Evolutionary conservation across 2,329 filamentous ascomycete genomes (phyloP), one percentile per base, ranked within the genome.

Genomic region (Fusarium hainanense): DNA sequence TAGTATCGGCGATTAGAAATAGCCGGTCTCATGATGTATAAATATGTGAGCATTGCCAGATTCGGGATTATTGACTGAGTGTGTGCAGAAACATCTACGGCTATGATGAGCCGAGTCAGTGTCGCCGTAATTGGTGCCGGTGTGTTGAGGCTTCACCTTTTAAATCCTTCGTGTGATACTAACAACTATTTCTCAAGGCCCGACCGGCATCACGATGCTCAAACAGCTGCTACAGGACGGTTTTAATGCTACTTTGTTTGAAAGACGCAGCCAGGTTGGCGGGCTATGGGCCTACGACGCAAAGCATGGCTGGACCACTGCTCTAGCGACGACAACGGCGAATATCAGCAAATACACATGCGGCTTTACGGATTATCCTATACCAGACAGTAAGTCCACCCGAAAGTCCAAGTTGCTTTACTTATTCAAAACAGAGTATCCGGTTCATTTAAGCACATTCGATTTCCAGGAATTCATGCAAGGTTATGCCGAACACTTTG

Each of bases 401-500:
- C 28, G 7, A 30, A 14, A 3, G 6, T 14, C 12, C 28, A 30
- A 30, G 12, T 30, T 7, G 28, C 28, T 30, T 30, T 30, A 30
- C 28, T 30, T 7, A 30, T 30, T 14, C 1, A 30, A 3, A 3
- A 1, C 3, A 69, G 66, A 52, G 5, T 68, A 69, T 6, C 66
- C 66, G 0, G 60, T 60, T 0, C 63, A 68, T 18, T 23, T 69
- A 2, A 56, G 18, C n/a, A 11, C 59, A 20, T n/a, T 41, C 0
- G 42, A 69, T n/a, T 68, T 61, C 2, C 66, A 68, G 18, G 66
- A 68, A 10, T 68, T 68, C 3, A 68, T 68, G 66, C 54, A 68
- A 18, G 49, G 25, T 4, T 68, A 68, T 4, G 47, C 48, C 2
- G 54, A 69, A 6, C 60, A 68, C 7, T 68, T 68, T 0, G n/a